Base-by-base conservation (phyloP, 2,329 filamentous ascomycete species). In the Scedosporium aurantiacum region DNA sequence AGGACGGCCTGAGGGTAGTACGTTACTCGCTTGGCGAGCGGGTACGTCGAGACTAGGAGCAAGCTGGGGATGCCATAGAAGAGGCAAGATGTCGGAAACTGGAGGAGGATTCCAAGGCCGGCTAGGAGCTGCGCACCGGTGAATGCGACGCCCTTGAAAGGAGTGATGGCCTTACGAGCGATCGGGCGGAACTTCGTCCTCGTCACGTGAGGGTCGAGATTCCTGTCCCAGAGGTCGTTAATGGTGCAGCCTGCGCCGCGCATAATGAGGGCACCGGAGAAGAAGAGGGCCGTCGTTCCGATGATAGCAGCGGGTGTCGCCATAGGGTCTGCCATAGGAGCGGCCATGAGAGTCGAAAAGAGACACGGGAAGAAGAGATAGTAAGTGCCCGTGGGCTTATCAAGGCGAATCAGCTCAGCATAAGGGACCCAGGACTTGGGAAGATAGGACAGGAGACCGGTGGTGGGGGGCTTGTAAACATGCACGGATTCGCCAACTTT, bases 161-260 rank as follows among this genome's bases (percentile, higher is more conserved):
- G 88, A 2, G 84, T 86, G 58, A 96, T 77, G 60, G 91, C 91
- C 40, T 88, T 82, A 12, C 91, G 83, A 1, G 91, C 90, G 63
- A 96, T 88, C 2, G 91, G 91, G 16, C 91, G 86, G 37, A 90
- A 78, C 14, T 87, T 83, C 5, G 90, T 95, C 57, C 91, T 83
- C 1, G 82, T 75, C 14, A 96, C 91, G 64, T 91, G 83, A 5
- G 88, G 87, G 72, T 96, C 91, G 16, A 96, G 85, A 67, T 94
- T 89, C 61, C 90, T 84, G 73, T 96, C 91, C 88, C 90, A 92
- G 58, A 95, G 83, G 71, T 96, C 91, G 71, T 96, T 96, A 75
- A 95, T 91, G 18, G 88, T 88, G 73, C 91, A 96, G 59, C 90
- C 90, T 21, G 90, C 90, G 57, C 91, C 89, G 63, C 91, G 88